These are phyloP conservation scores for Candolleomyces aberdarensis DNA, from an alignment of 768 basidiomycete genomes.

Conservation along the genomic window DNA sequence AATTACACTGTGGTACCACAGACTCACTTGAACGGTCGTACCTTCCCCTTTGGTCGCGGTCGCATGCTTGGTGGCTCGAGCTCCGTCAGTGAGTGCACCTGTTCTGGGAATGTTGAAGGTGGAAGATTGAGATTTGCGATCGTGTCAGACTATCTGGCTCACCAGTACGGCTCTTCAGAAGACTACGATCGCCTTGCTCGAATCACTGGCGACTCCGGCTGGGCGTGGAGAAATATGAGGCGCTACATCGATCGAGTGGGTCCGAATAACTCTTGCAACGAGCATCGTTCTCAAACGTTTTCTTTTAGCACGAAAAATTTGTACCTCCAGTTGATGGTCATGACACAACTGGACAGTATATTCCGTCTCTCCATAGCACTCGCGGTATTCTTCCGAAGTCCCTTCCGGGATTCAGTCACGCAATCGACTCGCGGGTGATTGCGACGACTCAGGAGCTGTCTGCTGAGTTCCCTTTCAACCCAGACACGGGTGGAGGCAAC, in stretches of 20 bases:
- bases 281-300: neutral
- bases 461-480: constrained; percentile 4
- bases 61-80: constrained; percentile 11
- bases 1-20: constrained; percentile 13
- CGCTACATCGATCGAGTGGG: constrained; percentile 24
- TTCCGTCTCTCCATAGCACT: constrained; percentile 28
- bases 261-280: neutral
- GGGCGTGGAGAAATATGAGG: constrained; percentile 30
- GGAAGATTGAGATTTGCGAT: neutral
- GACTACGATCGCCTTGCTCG: constrained; percentile 53
- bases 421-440: constrained; percentile 18
- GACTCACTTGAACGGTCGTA: constrained; percentile 6
- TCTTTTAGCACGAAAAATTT: constrained; percentile 19
- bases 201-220: constrained; percentile 42
- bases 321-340: constrained; percentile 26
- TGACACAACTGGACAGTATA: constrained; percentile 26
- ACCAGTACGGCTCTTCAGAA: constrained; percentile 25
- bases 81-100: constrained; percentile 8
- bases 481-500: constrained; percentile 5
- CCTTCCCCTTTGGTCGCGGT: constrained; percentile 1
- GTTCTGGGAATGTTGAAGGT: neutral
- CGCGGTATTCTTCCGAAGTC: constrained; percentile 22
- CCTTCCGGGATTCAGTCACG: constrained; percentile 16
- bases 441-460: constrained; percentile 12
- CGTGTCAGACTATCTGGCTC: constrained; percentile 18